A percentile compares a stretch with the other conserved stretches of the same genome.
Evolutionary conservation across 495 filamentous ascomycete species (phyloP).

Genomic region (Aspergillus sclerotiicarbonarius): DNA sequence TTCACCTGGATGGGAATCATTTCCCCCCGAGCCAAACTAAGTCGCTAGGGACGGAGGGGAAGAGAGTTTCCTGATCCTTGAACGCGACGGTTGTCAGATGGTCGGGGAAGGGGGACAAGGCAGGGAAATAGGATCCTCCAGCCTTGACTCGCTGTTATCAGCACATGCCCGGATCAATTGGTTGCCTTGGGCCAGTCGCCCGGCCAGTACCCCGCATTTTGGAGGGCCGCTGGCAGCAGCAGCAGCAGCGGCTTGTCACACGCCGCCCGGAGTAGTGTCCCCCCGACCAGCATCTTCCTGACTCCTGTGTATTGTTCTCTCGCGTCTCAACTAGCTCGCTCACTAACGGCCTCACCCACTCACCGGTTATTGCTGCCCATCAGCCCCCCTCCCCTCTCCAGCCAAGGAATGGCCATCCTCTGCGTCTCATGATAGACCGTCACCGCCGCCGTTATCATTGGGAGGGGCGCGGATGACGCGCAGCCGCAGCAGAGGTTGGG

Average conservation of each 20-base stretch:
- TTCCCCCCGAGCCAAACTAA: too few relatives aligned
- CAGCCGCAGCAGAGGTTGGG: neutral
- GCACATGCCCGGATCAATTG: constrained; percentile 5
- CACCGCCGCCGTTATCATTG: neutral
- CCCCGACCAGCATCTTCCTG: too few relatives aligned
- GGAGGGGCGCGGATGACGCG: neutral
- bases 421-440: constrained; percentile 11
- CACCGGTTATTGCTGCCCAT: constrained; percentile 1
- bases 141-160: constrained; percentile 11
- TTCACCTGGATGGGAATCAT: too few relatives aligned
- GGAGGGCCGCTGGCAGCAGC: neutral
- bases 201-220: constrained; percentile 14
- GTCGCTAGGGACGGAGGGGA: too few relatives aligned
- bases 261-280: constrained; percentile 9
- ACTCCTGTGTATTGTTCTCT: neutral
- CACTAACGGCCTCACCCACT: neutral
- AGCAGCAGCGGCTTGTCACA: constrained; percentile 15
- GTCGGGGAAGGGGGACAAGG: neutral
- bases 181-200: neutral
- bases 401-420: constrained; percentile 5
- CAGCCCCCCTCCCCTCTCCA: neutral
- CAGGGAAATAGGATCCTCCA: constrained; percentile 3
- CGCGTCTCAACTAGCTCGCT: constrained; percentile 1
- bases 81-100: neutral
- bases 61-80: neutral